Base-by-base conservation (phyloP, 169 alveolate species). In the Plasmodium falciparum region DNA sequence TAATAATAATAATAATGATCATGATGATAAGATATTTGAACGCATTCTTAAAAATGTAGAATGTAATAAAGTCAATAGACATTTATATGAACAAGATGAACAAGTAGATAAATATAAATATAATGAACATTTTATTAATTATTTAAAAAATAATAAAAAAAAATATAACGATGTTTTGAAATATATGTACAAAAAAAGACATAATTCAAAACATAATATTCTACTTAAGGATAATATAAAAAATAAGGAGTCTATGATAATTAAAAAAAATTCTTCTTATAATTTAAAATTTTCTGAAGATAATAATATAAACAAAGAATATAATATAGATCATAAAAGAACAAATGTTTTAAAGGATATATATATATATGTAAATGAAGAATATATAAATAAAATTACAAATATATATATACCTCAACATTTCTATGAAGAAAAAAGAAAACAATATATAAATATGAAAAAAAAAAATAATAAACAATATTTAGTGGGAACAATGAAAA, bases 81-180 rank as follows among this genome's bases (percentile, higher is more conserved):
- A 80, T 24, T 80, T 56, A 43, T 80, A 80, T 61, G 26, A 33
- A 22, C 15, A 52, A 2, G 90, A 80, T 80, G 90, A 83, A 2
- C 5, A 50, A 62, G 15, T 80, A 50, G 74, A 80, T 72, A 80
- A 69, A 29, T 80, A 80, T 26, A 80, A 80, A 47, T 80, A 80
- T 47, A 80, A 80, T n/a, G 90, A 67, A 47, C 49, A 47, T 17
- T 80, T 80, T 56, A 80, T 80, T 13, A 39, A 59, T 15, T 80
- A 62, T 80, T 80, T 80, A 69, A 67, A 80, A 12, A 33, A 80
- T 39, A 80, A 80, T 67, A 80, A 80, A 80, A 54, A 66, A 62
- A 80, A 67, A 56, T 80, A 80, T 47, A 80, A 80, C 20, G 75
- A 80, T 54, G 50, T 80, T 33, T 69, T 80, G 50, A 80, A 67